Percentiles rank a stretch among this genome's conserved stretches.
Conservation (phyloP, 163 green algal genomes). For the Scenedesmus sp. region DNA sequence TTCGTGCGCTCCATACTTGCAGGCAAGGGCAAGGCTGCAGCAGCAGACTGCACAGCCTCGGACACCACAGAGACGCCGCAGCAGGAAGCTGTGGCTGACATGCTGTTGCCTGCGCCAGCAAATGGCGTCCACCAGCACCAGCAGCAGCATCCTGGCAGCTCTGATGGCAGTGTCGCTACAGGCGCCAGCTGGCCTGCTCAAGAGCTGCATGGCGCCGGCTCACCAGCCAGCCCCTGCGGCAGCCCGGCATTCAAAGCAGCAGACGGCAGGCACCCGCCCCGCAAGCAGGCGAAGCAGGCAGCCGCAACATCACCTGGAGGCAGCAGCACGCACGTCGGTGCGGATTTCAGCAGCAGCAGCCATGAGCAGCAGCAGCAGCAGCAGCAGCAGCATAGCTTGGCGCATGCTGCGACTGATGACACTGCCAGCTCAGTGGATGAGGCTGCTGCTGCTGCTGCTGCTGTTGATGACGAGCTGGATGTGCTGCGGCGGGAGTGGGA, state of each 20-base stretch:
- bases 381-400: not conserved
- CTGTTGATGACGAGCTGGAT: constrained; percentile 9
- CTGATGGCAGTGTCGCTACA: not conserved
- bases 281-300: constrained; percentile 37
- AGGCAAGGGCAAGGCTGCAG: constrained; percentile 49
- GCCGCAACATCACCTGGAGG: not conserved
- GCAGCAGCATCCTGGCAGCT: not conserved
- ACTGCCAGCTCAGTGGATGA: not conserved
- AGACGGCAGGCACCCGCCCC: constrained; percentile 5
- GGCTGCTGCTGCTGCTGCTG: constrained; percentile 7
- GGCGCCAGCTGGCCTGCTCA: not conserved
- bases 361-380: constrained; percentile 1
- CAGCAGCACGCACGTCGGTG: not conserved
- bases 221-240: not conserved
- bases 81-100: not conserved
- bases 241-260: not conserved
- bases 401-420: not conserved
- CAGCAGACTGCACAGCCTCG: constrained; percentile 13
- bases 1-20: not conserved
- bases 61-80: constrained; percentile 20
- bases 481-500: constrained; percentile 54
- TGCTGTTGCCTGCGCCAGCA: not conserved
- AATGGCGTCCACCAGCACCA: not conserved
- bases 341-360: not conserved
- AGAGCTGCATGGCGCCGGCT: not conserved